Base-by-base conservation (phyloP, 2,329 filamentous ascomycete genomes). In the Talaromyces albobiverticillius region DNA sequence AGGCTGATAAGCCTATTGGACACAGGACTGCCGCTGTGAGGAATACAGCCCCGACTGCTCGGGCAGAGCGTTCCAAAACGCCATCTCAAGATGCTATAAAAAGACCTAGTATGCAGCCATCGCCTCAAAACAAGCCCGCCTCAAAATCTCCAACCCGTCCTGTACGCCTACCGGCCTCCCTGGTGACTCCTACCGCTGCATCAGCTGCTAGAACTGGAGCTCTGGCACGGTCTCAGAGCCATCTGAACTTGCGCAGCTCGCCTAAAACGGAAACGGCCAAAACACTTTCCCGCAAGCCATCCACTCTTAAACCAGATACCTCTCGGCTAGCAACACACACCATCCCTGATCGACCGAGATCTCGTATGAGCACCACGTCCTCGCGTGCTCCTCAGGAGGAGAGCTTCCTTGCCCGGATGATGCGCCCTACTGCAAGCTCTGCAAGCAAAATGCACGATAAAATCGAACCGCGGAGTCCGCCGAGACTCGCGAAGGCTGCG, bases 391-490 rank as follows among this genome's bases (percentile, higher is more conserved):
- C 73, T 10, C 48, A 40, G 4, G 74, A 76, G 54, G 75, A 78
- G 29, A 66, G 73, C 1, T 79, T 79, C 60, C 63, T 79, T 31
- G 76, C 76, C 13, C 67, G 77, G 51, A 78, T 79, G 76, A 79
- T 79, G 74, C 72, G 77, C 4, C 77, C 77, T 20, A 79, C 77
- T 11, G 73, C 76, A 29, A 78, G 76, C 58, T 79, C 76, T 48
- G 75, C 76, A 8, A 77, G 68, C 59, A 79, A 79, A 59, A 64
- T 67, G 13, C 75, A 78, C 47, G 77, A 79, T 14, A 77, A 76
- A 59, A 53, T 72, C 4, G 76, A 78, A 23, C 47, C 64, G 4
- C 74, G 70, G 56, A 71, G 68, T 46, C 71, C 72, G 32, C 70
- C 74, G 5, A 68, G 67, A 53, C 40, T 60, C 20, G 58, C 58